Conservation (phyloP, 305 asterid genomes). For the Vinca major region DNA sequence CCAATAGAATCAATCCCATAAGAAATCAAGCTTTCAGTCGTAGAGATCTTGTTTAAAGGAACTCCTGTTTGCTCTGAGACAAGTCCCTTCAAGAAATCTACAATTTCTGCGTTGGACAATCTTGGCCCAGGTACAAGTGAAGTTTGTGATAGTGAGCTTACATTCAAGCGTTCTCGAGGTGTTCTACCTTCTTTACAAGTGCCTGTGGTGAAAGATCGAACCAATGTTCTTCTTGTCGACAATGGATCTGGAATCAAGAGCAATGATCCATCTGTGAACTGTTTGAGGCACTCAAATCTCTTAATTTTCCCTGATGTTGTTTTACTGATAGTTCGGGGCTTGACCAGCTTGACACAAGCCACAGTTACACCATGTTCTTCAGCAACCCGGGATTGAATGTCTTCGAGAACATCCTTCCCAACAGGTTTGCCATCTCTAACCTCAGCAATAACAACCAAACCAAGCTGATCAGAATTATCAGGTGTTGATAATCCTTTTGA, state of each 20-base stretch:
- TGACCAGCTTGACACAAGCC: slow-evolving; percentile 36
- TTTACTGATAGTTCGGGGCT: slow-evolving; percentile 53
- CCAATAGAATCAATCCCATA: slow-evolving; percentile 85
- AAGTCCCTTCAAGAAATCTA: slow-evolving; percentile 43
- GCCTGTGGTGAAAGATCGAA: slow-evolving; percentile 70
- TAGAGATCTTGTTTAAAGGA: slow-evolving; percentile 43
- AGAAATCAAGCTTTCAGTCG: slow-evolving; percentile 44
- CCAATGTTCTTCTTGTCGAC: slow-evolving; percentile 29
- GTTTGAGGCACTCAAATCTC: slow-evolving; percentile 56
- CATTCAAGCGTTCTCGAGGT: slow-evolving; percentile 43
- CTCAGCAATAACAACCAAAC: slow-evolving; percentile 62
- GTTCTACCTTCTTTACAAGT: slow-evolving; percentile 63
- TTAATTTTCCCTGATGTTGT: slow-evolving; percentile 71
- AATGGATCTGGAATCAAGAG: slow-evolving; percentile 46
- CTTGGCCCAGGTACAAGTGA: slow-evolving; percentile 22
- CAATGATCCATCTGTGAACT: slow-evolving; percentile 44
- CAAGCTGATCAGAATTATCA: slow-evolving; percentile 48
- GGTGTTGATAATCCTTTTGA: slow-evolving; percentile 44
- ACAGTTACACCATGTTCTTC: slow-evolving; percentile 59
- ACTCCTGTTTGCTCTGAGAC: slow-evolving; percentile 61
- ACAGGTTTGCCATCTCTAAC: slow-evolving; percentile 40
- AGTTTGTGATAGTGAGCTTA: slow-evolving; percentile 17
- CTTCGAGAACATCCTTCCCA: slow-evolving; percentile 24
- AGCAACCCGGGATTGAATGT: slow-evolving; percentile 40
- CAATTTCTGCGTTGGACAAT: slow-evolving; percentile 36